Conservation (phyloP, 495 filamentous ascomycete species). For the Neurospora tetrasperma region DNA sequence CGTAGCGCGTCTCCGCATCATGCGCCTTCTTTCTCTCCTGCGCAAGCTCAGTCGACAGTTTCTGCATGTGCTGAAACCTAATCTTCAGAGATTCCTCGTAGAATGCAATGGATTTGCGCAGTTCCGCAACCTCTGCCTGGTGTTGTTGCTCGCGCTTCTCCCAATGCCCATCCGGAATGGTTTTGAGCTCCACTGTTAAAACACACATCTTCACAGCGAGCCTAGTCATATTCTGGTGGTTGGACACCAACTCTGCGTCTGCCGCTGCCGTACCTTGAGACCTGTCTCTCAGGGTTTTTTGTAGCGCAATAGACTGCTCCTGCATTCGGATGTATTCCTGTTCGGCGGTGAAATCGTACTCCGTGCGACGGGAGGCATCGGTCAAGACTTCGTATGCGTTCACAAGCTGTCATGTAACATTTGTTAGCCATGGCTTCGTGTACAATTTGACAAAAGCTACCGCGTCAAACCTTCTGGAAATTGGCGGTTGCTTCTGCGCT, state of each 20-base stretch:
- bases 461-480: not conserved
- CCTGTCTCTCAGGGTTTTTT: not conserved
- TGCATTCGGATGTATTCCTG: not conserved
- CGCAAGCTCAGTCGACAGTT: not conserved
- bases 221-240: not conserved
- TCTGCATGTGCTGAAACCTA: not conserved
- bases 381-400: not conserved
- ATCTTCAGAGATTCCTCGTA: no score
- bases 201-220: not conserved
- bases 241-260: not conserved
- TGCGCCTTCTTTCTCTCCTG: not conserved
- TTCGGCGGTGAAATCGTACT: not conserved
- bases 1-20: not conserved
- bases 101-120: no score
- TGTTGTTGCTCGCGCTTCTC: no score
- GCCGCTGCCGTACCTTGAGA: not conserved
- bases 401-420: not conserved
- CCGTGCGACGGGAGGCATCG: accelerated
- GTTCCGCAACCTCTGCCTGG: no score
- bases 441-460: not conserved
- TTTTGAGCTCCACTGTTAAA: not conserved
- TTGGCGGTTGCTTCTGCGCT: not conserved
- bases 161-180: no score
- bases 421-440: not conserved
- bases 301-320: no score